A percentile compares a stretch with the other conserved stretches of the same genome.
These are phyloP conservation scores for Pleurotus sapidus DNA, from an alignment of 768 basidiomycete genomes.

Conservation along the genomic window DNA sequence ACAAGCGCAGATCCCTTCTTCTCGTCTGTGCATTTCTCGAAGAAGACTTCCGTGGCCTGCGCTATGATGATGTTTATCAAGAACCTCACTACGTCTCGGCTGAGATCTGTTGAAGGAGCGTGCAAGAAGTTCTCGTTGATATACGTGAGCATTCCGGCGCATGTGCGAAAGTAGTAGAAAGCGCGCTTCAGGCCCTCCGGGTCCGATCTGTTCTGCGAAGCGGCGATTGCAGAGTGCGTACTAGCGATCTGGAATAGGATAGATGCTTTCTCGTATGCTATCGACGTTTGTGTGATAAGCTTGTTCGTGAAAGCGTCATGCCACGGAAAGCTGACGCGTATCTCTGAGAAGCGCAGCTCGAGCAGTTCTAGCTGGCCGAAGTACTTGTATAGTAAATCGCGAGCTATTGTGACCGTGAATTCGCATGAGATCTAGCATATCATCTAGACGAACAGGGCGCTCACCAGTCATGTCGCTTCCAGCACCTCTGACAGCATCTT, in stretches of 20 bases:
- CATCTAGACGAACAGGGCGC: constrained; percentile 15
- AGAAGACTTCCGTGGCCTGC: constrained; percentile 94
- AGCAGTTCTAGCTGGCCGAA: constrained; percentile 98
- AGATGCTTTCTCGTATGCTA: constrained; percentile 98
- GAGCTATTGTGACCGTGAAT: constrained; percentile 40
- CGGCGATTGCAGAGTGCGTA: constrained; percentile 89
- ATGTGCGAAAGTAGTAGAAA: constrained; percentile 86
- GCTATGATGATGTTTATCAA: constrained; percentile 84
- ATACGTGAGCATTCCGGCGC: constrained; percentile 96
- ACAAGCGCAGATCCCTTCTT: constrained; percentile 81
- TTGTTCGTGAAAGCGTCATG: constrained; percentile 96
- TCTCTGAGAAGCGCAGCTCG: constrained; percentile 95
- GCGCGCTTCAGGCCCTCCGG: constrained; percentile 92
- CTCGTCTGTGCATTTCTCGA: constrained; percentile 92
- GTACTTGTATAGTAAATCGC: constrained; percentile 97
- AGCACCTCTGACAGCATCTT: constrained; percentile 95
- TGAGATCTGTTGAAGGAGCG: constrained; percentile 93
- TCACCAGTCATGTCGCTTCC: constrained; percentile 93
- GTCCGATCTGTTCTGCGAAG: constrained; percentile 80
- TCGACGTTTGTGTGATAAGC: constrained; percentile 89
- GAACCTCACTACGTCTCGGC: constrained; percentile 92
- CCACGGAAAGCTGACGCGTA: constrained; percentile 96
- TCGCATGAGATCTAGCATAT: background rate
- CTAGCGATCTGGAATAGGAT: constrained; percentile 95
- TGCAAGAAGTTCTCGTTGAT: constrained; percentile 99